Percentiles rank a stretch among this genome's conserved stretches.
Conservation (phyloP, 768 basidiomycete genomes). For the Psilocybe cyanescens region DNA sequence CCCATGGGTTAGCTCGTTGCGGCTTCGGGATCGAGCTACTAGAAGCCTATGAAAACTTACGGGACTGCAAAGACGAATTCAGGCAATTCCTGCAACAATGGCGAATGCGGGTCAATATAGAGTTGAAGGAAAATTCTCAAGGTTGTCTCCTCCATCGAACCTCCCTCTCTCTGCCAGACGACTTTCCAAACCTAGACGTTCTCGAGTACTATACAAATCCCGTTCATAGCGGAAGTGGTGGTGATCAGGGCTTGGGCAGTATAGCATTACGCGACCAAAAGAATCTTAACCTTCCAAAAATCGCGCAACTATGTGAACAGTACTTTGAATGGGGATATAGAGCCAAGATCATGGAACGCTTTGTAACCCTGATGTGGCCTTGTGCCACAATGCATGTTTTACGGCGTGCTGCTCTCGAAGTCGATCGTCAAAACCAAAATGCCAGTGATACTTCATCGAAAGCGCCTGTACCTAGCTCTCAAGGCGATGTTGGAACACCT, state of each 20-base stretch:
- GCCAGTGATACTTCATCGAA: not conserved
- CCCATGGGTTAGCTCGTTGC: conserved; percentile 64
- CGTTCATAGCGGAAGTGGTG: conserved; percentile 8
- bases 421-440: conserved; percentile 30
- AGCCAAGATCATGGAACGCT: conserved; percentile 64
- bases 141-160: conserved; percentile 50
- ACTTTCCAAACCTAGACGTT: conserved; percentile 60
- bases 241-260: conserved; percentile 35
- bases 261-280: conserved; percentile 33
- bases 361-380: conserved; percentile 68
- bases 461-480: not conserved
- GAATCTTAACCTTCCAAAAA: conserved; percentile 51
- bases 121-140: conserved; percentile 53
- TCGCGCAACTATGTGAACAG: conserved; percentile 66
- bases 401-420: conserved; percentile 50
- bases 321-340: conserved; percentile 74
- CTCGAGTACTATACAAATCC: conserved; percentile 57
- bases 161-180: conserved; percentile 48
- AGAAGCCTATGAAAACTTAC: conserved; percentile 40
- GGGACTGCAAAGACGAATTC: conserved; percentile 31
- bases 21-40: conserved; percentile 64
- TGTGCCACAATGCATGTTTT: conserved; percentile 61
- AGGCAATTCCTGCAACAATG: conserved; percentile 50
- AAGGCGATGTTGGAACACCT: conserved; percentile 23
- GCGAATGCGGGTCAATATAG: conserved; percentile 48